Conservation (phyloP, 345 rosid species). For the Pistacia vera region DNA sequence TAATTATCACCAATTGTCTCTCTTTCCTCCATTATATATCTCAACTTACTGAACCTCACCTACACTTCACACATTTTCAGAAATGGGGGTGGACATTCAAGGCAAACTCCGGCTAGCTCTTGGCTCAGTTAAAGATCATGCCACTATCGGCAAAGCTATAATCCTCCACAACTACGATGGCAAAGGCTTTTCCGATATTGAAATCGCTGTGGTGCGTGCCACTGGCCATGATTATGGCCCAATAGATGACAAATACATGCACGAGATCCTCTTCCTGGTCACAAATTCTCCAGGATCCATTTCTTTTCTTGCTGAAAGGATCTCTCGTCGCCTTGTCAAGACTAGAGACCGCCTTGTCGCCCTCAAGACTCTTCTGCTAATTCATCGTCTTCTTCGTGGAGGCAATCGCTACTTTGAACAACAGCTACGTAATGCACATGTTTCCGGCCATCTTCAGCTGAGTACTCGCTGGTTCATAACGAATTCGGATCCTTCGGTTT, state of each 20-base stretch:
- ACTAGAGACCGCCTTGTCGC: constrained; percentile 72
- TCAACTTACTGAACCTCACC: constrained; percentile 13
- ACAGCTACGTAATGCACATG: constrained; percentile 54
- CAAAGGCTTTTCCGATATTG: constrained; percentile 57
- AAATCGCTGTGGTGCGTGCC: constrained; percentile 80
- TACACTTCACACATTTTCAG: not conserved
- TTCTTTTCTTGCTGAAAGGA: constrained; percentile 73
- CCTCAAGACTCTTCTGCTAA: constrained; percentile 70
- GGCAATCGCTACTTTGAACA: constrained; percentile 75
- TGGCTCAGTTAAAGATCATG: constrained; percentile 77
- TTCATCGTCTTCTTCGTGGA: constrained; percentile 86
- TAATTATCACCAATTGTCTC: not conserved
- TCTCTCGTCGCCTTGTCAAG: constrained; percentile 76
- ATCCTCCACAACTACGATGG: constrained; percentile 50
- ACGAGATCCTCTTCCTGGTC: constrained; percentile 82
- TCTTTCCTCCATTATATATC: constrained; percentile 17
- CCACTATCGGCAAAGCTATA: constrained; percentile 76
- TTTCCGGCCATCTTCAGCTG: constrained; percentile 78
- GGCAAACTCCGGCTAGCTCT: constrained; percentile 58
- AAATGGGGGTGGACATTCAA: constrained; percentile 58
- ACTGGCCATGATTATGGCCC: constrained; percentile 65
- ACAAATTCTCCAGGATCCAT: constrained; percentile 63
- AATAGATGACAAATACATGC: constrained; percentile 71
- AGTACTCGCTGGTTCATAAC: constrained; percentile 40
- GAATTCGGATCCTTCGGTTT: constrained; percentile 26